Evolutionary conservation across 495 filamentous ascomycete genomes (phyloP).

Genomic region (Podospora appendiculata): DNA sequence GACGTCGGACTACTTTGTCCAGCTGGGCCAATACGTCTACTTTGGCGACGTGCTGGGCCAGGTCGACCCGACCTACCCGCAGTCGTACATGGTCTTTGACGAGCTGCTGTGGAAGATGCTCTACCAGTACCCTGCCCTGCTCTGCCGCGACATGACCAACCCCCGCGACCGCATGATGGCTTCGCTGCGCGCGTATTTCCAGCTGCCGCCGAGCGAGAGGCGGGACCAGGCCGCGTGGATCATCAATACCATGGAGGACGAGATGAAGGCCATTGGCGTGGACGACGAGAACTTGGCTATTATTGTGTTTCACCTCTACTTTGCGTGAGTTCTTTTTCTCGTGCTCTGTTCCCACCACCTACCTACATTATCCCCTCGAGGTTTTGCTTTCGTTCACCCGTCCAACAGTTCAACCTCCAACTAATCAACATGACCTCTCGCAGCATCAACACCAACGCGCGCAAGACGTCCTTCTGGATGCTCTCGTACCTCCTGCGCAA

Average conservation of each 20-base stretch:
- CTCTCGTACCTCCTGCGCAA: constrained; percentile 9
- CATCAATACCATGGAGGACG: constrained; percentile 9
- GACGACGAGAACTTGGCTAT: constrained; percentile 7
- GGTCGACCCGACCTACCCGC: constrained; percentile 6
- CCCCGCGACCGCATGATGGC: constrained; percentile 5
- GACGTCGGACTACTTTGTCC: constrained; percentile 9
- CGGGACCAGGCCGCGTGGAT: constrained; percentile 5
- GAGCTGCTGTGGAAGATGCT: constrained; percentile 11
- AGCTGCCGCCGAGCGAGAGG: constrained; percentile 5
- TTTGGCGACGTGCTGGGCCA: constrained; percentile 6
- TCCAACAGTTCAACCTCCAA: too few relatives aligned
- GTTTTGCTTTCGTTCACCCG: too few relatives aligned
- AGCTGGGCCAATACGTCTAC: constrained; percentile 5
- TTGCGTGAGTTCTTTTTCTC: background rate
- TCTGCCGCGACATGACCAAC: constrained; percentile 6
- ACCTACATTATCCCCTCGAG: too few relatives aligned
- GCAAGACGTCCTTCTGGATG: constrained; percentile 14
- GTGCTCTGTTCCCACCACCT: too few relatives aligned
- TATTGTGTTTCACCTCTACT: constrained; percentile 9
- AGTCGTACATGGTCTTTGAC: constrained; percentile 8
- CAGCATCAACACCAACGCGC: constrained; percentile 12
- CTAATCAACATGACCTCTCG: background rate
- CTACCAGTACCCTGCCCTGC: constrained; percentile 7
- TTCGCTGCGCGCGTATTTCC: constrained; percentile 12
- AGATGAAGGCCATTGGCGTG: constrained; percentile 5